Evolutionary conservation across 2,329 filamentous ascomycete genomes (phyloP), one percentile per base, ranked within the genome.

Genomic region (Tolypocladium paradoxum): DNA sequence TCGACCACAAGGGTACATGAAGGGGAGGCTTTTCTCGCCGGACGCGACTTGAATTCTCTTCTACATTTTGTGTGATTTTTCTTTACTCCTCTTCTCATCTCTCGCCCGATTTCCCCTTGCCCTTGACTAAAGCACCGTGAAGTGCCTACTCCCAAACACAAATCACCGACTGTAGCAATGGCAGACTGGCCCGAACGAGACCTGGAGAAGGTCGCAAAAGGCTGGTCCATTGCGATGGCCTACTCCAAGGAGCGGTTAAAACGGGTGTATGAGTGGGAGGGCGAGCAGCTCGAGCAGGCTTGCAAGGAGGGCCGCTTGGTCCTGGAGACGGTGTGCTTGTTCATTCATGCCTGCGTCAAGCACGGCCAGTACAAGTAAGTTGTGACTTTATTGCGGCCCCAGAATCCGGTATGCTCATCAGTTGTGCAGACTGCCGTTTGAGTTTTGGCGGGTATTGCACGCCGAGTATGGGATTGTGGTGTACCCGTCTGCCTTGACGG

Each of bases 401-500:
- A 12, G 12, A 43, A 29, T 6, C 14, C 14, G 27, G 16, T 12
- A 22, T n/a, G 27, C 9, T 36, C 16, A 22, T 35, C 11, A 9
- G 20, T n/a, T 36, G 6, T 3, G 8, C 46, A 72, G 69, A 35
- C 55, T 71, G 16, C 70, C 70, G 12, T 56, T 63, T 2, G 66
- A 68, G 50, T 72, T 72, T 50, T 72, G 70, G 70, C 58, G 64
- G 29, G 60, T 70, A 8, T 60, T 72, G 16, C 67, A 70, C 35
- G 54, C 62, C 7, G 69, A 72, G 49, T 72, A 70, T 31, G 70
- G 70, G 38, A 72, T 72, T 45, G 58, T 72, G n/a, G 66, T 72
- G 24, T 72, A 71, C 51, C 70, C 69, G 3, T 70, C 69, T 1
- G 69, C 70, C 4, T 57, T 72, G 53, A 68, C 64, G 11, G 69